These are phyloP conservation scores for Pestalotiopsis sp. DNA, from an alignment of 2,329 filamentous ascomycete genomes.

Conservation along the genomic window DNA sequence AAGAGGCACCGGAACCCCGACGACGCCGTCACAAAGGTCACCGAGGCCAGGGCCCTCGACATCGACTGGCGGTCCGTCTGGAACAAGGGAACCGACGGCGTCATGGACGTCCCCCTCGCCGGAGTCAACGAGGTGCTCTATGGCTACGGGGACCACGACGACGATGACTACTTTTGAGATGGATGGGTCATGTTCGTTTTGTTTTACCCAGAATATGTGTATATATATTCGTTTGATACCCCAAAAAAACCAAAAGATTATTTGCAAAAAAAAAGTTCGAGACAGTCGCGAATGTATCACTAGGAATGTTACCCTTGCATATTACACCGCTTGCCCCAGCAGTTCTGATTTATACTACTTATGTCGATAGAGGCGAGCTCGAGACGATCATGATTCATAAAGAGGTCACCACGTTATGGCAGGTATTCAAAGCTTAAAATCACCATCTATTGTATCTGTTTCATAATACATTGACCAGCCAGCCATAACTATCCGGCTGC, in stretches of 20 bases:
- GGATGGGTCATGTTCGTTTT: not conserved
- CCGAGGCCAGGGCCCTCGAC: conserved; percentile 30
- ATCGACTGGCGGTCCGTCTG: conserved; percentile 81
- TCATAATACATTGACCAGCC: conserved; percentile 12
- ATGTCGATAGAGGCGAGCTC: too few relatives aligned
- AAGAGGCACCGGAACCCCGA: conserved; percentile 29
- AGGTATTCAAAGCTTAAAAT: not conserved
- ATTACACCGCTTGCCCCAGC: too few relatives aligned
- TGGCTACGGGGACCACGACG: conserved; percentile 50
- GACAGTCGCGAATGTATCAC: too few relatives aligned
- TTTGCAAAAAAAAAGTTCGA: too few relatives aligned
- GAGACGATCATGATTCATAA: not conserved
- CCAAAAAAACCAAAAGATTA: too few relatives aligned
- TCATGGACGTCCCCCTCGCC: conserved; percentile 94
- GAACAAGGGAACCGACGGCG: conserved; percentile 92
- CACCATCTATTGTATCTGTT: conserved; percentile 10
- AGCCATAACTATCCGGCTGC: not conserved
- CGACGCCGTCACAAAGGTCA: conserved; percentile 35
- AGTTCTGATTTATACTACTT: too few relatives aligned
- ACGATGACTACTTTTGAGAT: conserved; percentile 16
- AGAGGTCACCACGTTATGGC: not conserved
- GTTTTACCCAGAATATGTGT: not conserved
- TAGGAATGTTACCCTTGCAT: too few relatives aligned
- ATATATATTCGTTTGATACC: too few relatives aligned
- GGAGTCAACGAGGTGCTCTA: conserved; percentile 96